phyloP scores from a whole-genome alignment of 2,329 filamentous ascomycete species.

The Chrysoporthe deuterocubensis region DNA sequence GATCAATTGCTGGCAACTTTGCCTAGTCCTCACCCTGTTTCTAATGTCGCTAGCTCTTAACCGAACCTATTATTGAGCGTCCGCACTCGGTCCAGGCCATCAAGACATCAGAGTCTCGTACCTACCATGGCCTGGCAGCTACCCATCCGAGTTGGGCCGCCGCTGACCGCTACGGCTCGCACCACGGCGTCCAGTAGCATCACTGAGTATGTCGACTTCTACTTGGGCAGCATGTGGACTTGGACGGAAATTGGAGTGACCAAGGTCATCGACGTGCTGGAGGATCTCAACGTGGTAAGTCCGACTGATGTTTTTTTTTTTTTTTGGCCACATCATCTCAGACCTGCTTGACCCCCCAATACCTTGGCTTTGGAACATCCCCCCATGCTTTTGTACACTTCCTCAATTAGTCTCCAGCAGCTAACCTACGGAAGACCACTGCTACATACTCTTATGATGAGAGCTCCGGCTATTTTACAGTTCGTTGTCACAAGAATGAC shows the following conservation, averaged over 20 bases:
- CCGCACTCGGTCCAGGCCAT: not conserved
- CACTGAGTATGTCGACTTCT: constrained; percentile 31
- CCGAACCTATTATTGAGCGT: not conserved
- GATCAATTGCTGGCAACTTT: no score
- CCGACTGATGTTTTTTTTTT: not conserved
- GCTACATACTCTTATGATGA: constrained; percentile 33
- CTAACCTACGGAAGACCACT: constrained; percentile 25
- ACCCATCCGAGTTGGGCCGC: not conserved
- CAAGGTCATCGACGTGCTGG: constrained; percentile 31
- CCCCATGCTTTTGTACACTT: not conserved
- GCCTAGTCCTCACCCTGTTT: no score
- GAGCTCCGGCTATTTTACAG: constrained; percentile 4
- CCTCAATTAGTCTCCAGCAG: not conserved
- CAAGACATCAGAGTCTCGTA: not conserved
- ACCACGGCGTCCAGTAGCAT: not conserved
- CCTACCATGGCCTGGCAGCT: not conserved
- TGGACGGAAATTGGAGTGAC: constrained; percentile 33
- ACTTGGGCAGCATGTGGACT: constrained; percentile 35
- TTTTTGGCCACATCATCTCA: not conserved
- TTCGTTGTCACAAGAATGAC: constrained; percentile 21
- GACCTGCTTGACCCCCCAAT: not conserved
- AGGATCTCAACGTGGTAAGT: constrained; percentile 27
- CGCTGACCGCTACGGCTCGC: not conserved
- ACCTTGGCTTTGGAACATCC: not conserved
- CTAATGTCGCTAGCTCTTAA: no score